Percentiles rank a stretch among this genome's conserved stretches.
phyloP scores from a whole-genome alignment of 1,139 yeast genomes.

The Yamadazyma trypodendri region DNA sequence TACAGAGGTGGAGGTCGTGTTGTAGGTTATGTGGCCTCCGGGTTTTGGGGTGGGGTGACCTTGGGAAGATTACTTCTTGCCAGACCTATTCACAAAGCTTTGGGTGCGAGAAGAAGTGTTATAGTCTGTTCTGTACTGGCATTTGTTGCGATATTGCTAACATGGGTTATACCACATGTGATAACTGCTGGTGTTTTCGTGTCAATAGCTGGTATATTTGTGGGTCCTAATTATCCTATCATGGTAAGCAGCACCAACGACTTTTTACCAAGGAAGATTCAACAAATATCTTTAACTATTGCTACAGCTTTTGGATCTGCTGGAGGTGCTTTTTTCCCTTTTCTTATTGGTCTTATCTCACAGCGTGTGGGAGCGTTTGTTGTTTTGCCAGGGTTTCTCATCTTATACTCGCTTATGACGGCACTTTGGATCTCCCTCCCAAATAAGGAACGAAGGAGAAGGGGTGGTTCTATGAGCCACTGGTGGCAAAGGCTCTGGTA shows the following conservation, averaged over 20 bases:
- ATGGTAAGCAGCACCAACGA: conserved; percentile 47
- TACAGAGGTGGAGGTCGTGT: conserved; percentile 49
- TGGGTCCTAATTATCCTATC: conserved; percentile 58
- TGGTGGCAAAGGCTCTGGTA: conserved; percentile 22
- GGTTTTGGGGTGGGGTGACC: conserved; percentile 71
- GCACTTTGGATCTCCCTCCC: conserved; percentile 49
- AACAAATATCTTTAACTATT: conserved; percentile 51
- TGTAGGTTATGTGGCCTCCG: conserved; percentile 66
- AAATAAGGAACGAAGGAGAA: conserved; percentile 23
- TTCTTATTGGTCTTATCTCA: conserved; percentile 51
- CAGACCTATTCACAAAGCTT: conserved; percentile 31
- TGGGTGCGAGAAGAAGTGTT: conserved; percentile 54
- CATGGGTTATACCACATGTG: conserved; percentile 46
- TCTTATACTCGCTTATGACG: conserved; percentile 35
- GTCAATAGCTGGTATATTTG: conserved; percentile 45
- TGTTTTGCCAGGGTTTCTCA: conserved; percentile 52
- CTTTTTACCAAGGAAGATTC: conserved; percentile 53
- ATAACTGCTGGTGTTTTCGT: conserved; percentile 47
- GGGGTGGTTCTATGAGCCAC: conserved; percentile 6
- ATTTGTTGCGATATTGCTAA: conserved; percentile 33
- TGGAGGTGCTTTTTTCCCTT: conserved; percentile 62
- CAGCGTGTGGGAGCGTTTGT: conserved; percentile 51
- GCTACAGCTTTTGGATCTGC: conserved; percentile 59
- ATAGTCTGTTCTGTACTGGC: conserved; percentile 32
- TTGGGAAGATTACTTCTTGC: conserved; percentile 55